A percentile compares a stretch with the other conserved stretches of the same genome.
Conservation (phyloP, 208 protist species). For the Wallacemonas rigidus region DNA sequence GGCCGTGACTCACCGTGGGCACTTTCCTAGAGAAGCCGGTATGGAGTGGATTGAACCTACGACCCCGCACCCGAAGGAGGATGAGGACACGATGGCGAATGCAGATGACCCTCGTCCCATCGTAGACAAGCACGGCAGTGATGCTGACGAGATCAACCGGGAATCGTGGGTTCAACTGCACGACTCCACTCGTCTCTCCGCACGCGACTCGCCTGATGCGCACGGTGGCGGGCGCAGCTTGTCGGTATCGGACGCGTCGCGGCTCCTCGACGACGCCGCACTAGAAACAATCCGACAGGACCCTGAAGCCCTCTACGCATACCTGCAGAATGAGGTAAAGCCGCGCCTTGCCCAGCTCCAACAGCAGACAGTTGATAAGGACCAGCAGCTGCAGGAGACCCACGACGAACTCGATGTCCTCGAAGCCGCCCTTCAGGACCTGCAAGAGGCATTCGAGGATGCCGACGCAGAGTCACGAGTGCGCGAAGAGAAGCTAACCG, state of each 20-base stretch:
- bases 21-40: not conserved
- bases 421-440: slow-evolving; percentile 29
- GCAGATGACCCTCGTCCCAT: not conserved
- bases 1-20: not conserved
- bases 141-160: not conserved
- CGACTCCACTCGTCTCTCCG: not conserved
- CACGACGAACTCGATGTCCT: slow-evolving; percentile 29
- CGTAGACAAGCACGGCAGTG: not conserved
- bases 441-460: slow-evolving; percentile 24
- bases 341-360: slow-evolving; percentile 26
- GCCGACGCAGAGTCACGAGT: slow-evolving; percentile 16
- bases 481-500: slow-evolving; percentile 47
- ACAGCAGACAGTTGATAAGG: slow-evolving; percentile 28
- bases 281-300: slow-evolving; percentile 22
- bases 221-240: not conserved
- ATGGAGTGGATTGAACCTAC: not conserved
- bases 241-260: not conserved
- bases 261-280: not conserved
- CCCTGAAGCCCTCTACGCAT: slow-evolving; percentile 29
- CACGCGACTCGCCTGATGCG: not conserved
- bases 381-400: slow-evolving; percentile 29
- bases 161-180: slow-evolving; percentile 8
- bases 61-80: not conserved
- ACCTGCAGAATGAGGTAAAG: slow-evolving; percentile 35
- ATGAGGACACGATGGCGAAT: not conserved